Conservation (phyloP, 73 alveolate genomes). For the Paramecium biaurelia region DNA sequence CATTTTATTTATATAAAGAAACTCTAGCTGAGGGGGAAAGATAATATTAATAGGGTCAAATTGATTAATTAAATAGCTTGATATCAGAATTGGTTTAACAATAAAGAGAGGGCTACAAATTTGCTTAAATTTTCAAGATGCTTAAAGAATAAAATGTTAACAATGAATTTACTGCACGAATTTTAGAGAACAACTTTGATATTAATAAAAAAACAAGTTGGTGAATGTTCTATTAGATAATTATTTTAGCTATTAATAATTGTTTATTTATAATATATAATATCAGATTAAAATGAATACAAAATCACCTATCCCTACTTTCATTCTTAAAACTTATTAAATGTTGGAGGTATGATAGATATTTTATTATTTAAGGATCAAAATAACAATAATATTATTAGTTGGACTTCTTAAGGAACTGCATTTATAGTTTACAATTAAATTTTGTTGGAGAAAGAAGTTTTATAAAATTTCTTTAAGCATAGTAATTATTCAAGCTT, state of each 20-base stretch:
- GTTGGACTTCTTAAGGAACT: conserved; percentile 10
- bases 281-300: neutral
- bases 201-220: neutral
- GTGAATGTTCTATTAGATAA: neutral
- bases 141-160: neutral
- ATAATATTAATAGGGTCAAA: neutral
- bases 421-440: conserved; percentile 11
- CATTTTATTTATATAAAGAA: neutral
- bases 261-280: neutral
- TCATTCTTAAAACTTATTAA: conserved; percentile 29
- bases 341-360: neutral
- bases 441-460: neutral
- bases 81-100: neutral
- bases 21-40: neutral
- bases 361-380: neutral
- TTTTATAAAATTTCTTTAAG: neutral
- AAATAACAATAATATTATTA: neutral
- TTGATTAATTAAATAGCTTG: neutral
- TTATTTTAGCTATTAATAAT: neutral
- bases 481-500: conserved; percentile 12
- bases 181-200: neutral
- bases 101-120: neutral
- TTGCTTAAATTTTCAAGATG: neutral
- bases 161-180: neutral
- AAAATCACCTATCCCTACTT: conserved; percentile 40